Percentiles rank a stretch among this genome's conserved stretches.
Evolutionary conservation across 345 rosid species (phyloP).

Genomic region (Zanthoxylum bungeanum): DNA sequence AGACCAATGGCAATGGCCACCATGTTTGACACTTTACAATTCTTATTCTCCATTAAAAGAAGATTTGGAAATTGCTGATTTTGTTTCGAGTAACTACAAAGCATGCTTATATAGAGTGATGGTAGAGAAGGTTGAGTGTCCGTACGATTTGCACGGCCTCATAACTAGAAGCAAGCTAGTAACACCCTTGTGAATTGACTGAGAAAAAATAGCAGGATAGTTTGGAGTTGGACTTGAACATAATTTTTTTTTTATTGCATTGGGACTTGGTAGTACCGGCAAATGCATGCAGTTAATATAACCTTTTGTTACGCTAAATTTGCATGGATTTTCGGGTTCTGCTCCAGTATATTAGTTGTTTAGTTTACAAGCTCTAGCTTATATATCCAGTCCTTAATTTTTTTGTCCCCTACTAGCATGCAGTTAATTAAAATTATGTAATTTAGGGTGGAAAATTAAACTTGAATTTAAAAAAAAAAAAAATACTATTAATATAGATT

Average conservation of each 20-base stretch:
- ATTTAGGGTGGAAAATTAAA: no score
- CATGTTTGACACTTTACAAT: not conserved
- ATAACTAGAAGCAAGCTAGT: not conserved
- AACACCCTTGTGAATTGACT: not conserved
- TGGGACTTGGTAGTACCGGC: not conserved
- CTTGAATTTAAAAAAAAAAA: no score
- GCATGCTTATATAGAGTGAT: not conserved
- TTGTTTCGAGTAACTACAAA: not conserved
- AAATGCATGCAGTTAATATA: not conserved
- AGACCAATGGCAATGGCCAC: slow-evolving; percentile 10
- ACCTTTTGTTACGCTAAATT: not conserved
- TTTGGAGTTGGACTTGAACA: not conserved
- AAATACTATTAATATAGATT: no score
- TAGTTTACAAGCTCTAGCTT: not conserved
- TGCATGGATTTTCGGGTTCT: not conserved
- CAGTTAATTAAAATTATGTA: no score
- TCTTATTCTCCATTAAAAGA: slow-evolving; percentile 9
- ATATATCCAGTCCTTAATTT: not conserved
- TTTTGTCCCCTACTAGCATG: not conserved
- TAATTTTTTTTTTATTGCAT: not conserved
- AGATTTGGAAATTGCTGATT: not conserved
- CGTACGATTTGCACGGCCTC: not conserved
- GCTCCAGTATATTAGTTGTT: not conserved
- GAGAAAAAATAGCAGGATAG: not conserved
- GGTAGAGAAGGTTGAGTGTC: not conserved